Conservation (phyloP, 2,329 filamentous ascomycete species). For the Sporothrix protearum region DNA sequence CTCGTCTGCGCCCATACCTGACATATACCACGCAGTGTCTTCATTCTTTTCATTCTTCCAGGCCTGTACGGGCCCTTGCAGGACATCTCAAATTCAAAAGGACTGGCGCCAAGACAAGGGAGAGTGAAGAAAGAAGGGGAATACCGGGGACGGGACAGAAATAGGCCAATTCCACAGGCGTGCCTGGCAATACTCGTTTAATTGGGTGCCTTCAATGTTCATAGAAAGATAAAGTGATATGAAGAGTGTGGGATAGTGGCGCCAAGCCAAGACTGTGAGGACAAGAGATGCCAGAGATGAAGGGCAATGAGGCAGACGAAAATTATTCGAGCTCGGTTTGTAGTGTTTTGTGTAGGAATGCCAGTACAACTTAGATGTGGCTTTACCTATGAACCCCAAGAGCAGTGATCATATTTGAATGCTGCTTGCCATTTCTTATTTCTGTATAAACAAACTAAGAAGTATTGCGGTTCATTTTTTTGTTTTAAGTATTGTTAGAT, state of each 20-base stretch:
- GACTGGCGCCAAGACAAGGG: background rate
- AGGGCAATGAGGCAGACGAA: background rate
- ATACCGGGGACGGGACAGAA: background rate
- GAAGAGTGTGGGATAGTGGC: background rate
- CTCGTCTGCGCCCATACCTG: background rate
- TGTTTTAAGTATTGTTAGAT: too few species aligned
- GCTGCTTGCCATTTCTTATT: too few species aligned
- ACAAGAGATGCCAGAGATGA: background rate
- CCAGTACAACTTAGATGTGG: background rate
- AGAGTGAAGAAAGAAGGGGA: background rate
- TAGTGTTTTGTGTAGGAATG: background rate
- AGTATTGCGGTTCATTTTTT: too few species aligned
- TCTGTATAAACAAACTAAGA: too few species aligned
- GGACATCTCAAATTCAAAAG: background rate
- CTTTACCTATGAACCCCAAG: too few species aligned
- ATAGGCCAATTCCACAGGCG: background rate
- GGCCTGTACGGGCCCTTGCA: conserved; percentile 7
- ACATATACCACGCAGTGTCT: conserved; percentile 1
- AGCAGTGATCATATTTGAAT: too few species aligned
- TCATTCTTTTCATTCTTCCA: conserved; percentile 1
- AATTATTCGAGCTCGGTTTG: background rate
- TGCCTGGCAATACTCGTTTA: conserved; percentile 14
- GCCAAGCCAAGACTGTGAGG: conserved; percentile 11
- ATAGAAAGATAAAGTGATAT: conserved; percentile 5
- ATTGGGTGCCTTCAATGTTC: conserved; percentile 11